These are phyloP conservation scores for Aspergillus flavus DNA, from an alignment of 2,329 filamentous ascomycete species.

Conservation along the genomic window DNA sequence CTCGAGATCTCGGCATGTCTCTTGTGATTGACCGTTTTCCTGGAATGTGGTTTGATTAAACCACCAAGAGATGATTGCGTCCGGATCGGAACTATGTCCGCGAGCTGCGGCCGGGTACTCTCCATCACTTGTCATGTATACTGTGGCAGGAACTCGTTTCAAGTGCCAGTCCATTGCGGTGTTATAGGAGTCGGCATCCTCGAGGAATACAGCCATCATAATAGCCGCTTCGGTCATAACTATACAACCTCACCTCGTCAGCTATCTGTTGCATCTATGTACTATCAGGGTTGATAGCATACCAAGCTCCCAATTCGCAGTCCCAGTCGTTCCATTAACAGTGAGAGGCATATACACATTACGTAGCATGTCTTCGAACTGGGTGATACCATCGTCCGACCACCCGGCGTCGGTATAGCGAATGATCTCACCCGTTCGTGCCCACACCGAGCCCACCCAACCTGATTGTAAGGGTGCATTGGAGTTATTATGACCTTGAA, in stretches of 20 bases:
- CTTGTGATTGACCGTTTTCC: neutral
- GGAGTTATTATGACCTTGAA: slow-evolving; percentile 1
- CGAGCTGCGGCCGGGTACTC: slow-evolving; percentile 1
- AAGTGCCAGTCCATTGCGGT: neutral
- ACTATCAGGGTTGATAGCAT: neutral
- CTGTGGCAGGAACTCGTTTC: neutral
- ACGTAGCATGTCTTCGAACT: neutral
- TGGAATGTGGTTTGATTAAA: neutral
- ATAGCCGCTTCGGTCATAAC: slow-evolving; percentile 2
- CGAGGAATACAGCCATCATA: neutral
- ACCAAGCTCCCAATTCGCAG: neutral
- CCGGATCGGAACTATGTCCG: neutral
- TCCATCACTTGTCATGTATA: slow-evolving; percentile 2
- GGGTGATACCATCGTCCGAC: neutral
- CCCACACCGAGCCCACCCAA: neutral
- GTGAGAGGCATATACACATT: slow-evolving; percentile 1
- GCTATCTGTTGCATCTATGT: neutral
- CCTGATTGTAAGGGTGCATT: slow-evolving; percentile 3
- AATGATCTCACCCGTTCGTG: slow-evolving; percentile 1
- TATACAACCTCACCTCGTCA: neutral
- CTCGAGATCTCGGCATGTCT: neutral
- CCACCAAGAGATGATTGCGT: slow-evolving; percentile 3
- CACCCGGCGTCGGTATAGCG: neutral
- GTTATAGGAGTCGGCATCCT: neutral
- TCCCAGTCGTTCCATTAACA: neutral